phyloP scores from a whole-genome alignment of 2,329 filamentous ascomycete species.

The Didymella sp. region DNA sequence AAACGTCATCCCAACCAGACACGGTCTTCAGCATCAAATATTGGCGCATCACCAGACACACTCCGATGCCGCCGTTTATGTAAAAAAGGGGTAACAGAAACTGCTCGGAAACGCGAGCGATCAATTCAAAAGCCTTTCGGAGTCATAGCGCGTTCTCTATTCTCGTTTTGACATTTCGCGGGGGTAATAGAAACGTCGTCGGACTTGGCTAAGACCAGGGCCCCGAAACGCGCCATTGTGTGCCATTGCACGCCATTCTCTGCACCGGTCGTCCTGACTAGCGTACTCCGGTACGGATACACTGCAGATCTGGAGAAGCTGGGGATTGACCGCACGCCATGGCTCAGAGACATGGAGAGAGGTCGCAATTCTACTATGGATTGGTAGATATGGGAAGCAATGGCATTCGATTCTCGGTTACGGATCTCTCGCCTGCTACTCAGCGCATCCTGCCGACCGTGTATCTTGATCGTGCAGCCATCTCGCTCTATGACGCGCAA shows the following conservation, averaged over 20 bases:
- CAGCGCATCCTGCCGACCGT: constrained; percentile 77
- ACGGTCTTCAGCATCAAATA: constrained; percentile 18
- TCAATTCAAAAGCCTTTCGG: constrained; percentile 23
- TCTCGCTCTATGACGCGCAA: constrained; percentile 87
- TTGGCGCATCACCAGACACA: constrained; percentile 33
- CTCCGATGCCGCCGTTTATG: constrained; percentile 27
- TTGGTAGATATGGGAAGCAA: constrained; percentile 65
- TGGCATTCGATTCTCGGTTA: constrained; percentile 91
- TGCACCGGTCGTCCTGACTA: constrained; percentile 23
- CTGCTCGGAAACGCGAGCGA: constrained; percentile 20
- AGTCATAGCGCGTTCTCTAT: constrained; percentile 29
- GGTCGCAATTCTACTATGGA: constrained; percentile 38
- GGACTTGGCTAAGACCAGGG: constrained; percentile 25
- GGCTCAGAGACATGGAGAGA: constrained; percentile 22
- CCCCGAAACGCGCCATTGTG: constrained; percentile 26
- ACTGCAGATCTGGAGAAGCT: constrained; percentile 25
- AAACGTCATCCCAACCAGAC: constrained; percentile 31
- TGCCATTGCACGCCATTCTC: constrained; percentile 33
- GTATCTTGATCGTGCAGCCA: constrained; percentile 77
- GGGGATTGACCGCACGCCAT: constrained; percentile 17
- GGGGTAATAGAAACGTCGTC: constrained; percentile 32
- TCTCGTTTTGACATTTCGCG: constrained; percentile 19
- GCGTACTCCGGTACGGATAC: constrained; percentile 22
- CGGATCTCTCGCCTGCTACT: constrained; percentile 74
- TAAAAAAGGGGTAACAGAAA: constrained; percentile 45